Percentiles rank a stretch among this genome's conserved stretches.
Evolutionary conservation across 2,329 filamentous ascomycete species (phyloP).

Genomic region (Aspergillus intermedius): DNA sequence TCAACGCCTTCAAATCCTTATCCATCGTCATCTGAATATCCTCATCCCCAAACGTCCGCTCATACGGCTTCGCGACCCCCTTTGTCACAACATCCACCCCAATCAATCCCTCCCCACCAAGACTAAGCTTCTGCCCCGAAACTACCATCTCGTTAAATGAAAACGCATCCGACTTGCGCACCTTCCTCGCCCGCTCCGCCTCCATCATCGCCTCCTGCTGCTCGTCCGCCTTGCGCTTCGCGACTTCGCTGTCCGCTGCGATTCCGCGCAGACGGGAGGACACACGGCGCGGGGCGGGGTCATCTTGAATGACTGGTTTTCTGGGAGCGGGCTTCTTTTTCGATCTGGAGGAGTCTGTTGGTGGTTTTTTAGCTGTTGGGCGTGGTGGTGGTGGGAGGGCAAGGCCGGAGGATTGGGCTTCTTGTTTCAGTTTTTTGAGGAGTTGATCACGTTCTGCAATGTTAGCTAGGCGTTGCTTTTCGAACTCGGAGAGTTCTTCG

Average conservation of each 20-base stretch:
- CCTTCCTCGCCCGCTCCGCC: constrained; percentile 55
- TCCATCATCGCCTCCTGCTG: constrained; percentile 53
- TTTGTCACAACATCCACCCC: constrained; percentile 53
- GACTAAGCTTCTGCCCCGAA: constrained; percentile 66
- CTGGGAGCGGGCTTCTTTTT: constrained; percentile 45
- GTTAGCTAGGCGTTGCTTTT: constrained; percentile 76
- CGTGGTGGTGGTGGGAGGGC: constrained; percentile 48
- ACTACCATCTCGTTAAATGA: constrained; percentile 71
- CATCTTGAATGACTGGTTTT: constrained; percentile 58
- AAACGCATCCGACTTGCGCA: constrained; percentile 61
- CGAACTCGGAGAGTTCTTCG: constrained; percentile 70
- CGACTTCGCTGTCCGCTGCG: constrained; percentile 59
- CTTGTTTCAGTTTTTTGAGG: constrained; percentile 66
- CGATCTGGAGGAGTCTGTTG: constrained; percentile 43
- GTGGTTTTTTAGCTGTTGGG: constrained; percentile 44
- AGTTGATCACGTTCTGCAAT: constrained; percentile 81
- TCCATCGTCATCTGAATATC: constrained; percentile 75
- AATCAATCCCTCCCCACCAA: constrained; percentile 60
- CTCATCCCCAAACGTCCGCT: constrained; percentile 78
- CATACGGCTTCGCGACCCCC: constrained; percentile 68
- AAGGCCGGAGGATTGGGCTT: constrained; percentile 62
- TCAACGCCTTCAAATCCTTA: constrained; percentile 63
- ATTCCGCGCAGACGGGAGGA: constrained; percentile 58
- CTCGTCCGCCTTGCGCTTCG: constrained; percentile 63
- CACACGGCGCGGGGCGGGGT: constrained; percentile 50